A percentile compares a stretch with the other conserved stretches of the same genome.
These are phyloP conservation scores for Exsudoporus frostii DNA, from an alignment of 768 basidiomycete species.

Conservation along the genomic window DNA sequence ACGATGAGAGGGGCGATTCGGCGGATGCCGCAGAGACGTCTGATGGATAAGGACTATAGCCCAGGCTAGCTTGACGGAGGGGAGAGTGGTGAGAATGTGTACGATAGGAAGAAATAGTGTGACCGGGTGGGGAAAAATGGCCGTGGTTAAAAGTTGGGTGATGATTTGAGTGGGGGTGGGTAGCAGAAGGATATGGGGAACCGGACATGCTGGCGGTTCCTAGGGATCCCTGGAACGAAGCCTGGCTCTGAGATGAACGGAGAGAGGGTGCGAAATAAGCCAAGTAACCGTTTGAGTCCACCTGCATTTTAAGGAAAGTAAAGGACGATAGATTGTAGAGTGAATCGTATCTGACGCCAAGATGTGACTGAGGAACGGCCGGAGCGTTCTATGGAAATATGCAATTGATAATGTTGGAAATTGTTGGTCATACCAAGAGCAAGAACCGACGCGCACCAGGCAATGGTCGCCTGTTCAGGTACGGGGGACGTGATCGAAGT, in stretches of 20 bases:
- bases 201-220: conserved; percentile 22
- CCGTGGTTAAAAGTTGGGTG: conserved; percentile 13
- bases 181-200: conserved; percentile 19
- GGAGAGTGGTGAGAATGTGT: conserved; percentile 14
- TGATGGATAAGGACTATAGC: conserved; percentile 38
- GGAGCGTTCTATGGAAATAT: conserved; percentile 34
- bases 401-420: conserved; percentile 36
- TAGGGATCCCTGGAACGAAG: conserved; percentile 6
- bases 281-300: conserved; percentile 19
- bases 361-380: conserved; percentile 21
- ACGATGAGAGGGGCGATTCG: conserved; percentile 40
- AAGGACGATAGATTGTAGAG: conserved; percentile 14
- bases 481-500: conserved; percentile 32
- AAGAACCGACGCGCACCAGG: conserved; percentile 31
- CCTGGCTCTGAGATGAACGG: conserved; percentile 7
- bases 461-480: conserved; percentile 29
- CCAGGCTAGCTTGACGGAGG: conserved; percentile 15
- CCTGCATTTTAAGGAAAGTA: conserved; percentile 30
- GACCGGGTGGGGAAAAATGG: conserved; percentile 21
- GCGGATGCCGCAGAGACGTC: conserved; percentile 34
- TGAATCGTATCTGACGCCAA: conserved; percentile 23
- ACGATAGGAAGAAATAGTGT: conserved; percentile 17
- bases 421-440: conserved; percentile 33
- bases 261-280: conserved; percentile 23
- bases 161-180: conserved; percentile 19